These are phyloP conservation scores for Axilococcus clingmanii DNA, from an alignment of 139 green algal genomes.

Conservation along the genomic window DNA sequence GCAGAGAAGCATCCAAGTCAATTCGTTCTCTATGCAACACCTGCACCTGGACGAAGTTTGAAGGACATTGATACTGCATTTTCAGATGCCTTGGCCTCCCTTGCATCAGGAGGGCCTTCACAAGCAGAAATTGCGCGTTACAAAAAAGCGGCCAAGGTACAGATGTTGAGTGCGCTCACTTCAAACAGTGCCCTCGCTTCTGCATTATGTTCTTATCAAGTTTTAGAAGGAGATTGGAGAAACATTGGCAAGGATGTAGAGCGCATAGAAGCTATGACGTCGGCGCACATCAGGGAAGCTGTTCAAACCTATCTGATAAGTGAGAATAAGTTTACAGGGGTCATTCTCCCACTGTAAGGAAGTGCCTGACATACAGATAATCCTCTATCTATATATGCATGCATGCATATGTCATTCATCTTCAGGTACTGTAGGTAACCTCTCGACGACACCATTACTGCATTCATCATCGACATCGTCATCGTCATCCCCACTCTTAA, in stretches of 20 bases:
- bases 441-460: background rate
- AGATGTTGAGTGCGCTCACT: slow-evolving; percentile 30
- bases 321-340: too few relatives aligned
- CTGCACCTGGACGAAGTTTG: slow-evolving; percentile 20
- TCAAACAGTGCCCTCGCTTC: slow-evolving; percentile 45
- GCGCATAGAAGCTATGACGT: slow-evolving; percentile 20
- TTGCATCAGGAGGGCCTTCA: slow-evolving; percentile 33
- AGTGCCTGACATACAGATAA: too few relatives aligned
- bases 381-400: slow-evolving; percentile 2
- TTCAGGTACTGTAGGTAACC: too few relatives aligned
- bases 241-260: slow-evolving; percentile 22
- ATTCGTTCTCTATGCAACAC: slow-evolving; percentile 30
- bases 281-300: background rate
- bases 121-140: slow-evolving; percentile 38
- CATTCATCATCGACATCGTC: background rate
- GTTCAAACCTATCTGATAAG: background rate
- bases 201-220: slow-evolving; percentile 39
- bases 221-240: slow-evolving; percentile 27
- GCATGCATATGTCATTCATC: background rate
- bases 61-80: slow-evolving; percentile 22
- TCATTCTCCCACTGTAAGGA: too few relatives aligned
- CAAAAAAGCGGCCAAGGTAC: slow-evolving; percentile 20
- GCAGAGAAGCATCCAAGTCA: slow-evolving; percentile 45
- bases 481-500: background rate
- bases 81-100: slow-evolving; percentile 17